A percentile compares a stretch with the other conserved stretches of the same genome.
Evolutionary conservation across 2,329 filamentous ascomycete species (phyloP).

Genomic region (Grosmannia huntii): DNA sequence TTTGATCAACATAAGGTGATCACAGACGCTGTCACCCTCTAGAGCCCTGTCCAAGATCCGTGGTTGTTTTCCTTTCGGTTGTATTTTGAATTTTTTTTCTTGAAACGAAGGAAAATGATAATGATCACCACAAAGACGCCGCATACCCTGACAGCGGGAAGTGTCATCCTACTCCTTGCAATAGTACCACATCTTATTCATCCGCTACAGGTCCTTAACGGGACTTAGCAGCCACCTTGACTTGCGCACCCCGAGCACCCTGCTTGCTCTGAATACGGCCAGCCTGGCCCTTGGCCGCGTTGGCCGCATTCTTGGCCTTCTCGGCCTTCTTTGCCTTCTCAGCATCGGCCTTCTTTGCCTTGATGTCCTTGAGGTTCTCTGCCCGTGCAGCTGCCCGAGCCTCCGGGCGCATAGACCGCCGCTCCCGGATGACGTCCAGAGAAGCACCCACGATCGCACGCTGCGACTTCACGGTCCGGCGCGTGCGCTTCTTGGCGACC

Average conservation of each 20-base stretch:
- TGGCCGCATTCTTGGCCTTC: conserved; percentile 86
- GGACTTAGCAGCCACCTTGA: conserved; percentile 75
- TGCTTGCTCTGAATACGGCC: conserved; percentile 87
- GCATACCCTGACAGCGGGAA: conserved; percentile 2
- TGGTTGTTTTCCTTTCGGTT: not conserved
- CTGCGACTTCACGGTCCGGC: conserved; percentile 96
- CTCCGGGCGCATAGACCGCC: conserved; percentile 87
- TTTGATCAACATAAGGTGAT: not conserved
- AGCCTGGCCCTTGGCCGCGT: conserved; percentile 63
- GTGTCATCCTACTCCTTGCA: conserved; percentile 1
- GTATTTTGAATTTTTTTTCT: not conserved
- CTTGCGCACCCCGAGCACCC: conserved; percentile 79
- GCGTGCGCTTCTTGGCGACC: conserved; percentile 98
- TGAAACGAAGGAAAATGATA: conserved; percentile 1
- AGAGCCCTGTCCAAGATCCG: not conserved
- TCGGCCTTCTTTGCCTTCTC: conserved; percentile 95
- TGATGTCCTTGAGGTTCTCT: conserved; percentile 89
- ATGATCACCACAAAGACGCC: conserved; percentile 8
- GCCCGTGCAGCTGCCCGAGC: conserved; percentile 83
- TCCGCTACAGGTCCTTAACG: conserved; percentile 48
- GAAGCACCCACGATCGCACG: conserved; percentile 98
- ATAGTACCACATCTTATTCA: not conserved
- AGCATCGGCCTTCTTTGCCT: conserved; percentile 90
- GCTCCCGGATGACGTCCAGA: conserved; percentile 99
- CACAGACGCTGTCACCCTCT: not conserved